These are phyloP conservation scores for Tetrapyrgos nigripes DNA, from an alignment of 1,284 basidiomycete species.

Conservation along the genomic window DNA sequence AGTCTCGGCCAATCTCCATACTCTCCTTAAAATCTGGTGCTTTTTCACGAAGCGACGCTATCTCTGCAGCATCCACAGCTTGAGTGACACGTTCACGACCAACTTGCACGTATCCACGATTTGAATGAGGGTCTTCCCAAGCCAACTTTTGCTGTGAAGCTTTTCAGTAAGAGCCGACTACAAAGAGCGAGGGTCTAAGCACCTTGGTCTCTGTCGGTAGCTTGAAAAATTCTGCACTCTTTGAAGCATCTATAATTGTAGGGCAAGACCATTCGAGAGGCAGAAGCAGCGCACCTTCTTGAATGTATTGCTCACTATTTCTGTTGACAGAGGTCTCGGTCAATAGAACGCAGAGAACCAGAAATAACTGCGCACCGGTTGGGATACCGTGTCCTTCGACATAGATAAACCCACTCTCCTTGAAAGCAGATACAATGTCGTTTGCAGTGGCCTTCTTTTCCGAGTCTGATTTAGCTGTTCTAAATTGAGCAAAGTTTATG, in stretches of 20 bases:
- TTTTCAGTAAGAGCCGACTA: not conserved
- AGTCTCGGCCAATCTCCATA: slow-evolving; percentile 87
- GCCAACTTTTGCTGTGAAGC: slow-evolving; percentile 58
- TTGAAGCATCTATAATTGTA: slow-evolving; percentile 1
- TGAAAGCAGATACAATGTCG: slow-evolving; percentile 79
- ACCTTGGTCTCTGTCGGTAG: slow-evolving; percentile 72
- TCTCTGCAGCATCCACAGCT: slow-evolving; percentile 73
- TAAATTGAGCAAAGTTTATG: slow-evolving; percentile 78
- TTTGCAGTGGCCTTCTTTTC: slow-evolving; percentile 71
- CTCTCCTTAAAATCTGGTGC: slow-evolving; percentile 84
- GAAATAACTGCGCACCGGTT: slow-evolving; percentile 31
- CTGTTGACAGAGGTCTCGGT: slow-evolving; percentile 20
- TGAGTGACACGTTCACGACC: slow-evolving; percentile 86
- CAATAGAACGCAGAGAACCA: not conserved
- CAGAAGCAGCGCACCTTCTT: slow-evolving; percentile 52
- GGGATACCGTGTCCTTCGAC: slow-evolving; percentile 74
- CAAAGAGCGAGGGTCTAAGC: slow-evolving; percentile 9
- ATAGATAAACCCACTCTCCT: slow-evolving; percentile 80
- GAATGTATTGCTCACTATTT: slow-evolving; percentile 62
- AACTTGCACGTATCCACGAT: slow-evolving; percentile 81
- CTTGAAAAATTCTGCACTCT: slow-evolving; percentile 80
- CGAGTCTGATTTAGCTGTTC: slow-evolving; percentile 49
- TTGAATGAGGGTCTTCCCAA: slow-evolving; percentile 84
- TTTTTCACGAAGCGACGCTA: slow-evolving; percentile 70
- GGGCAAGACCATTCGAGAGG: not conserved